These are phyloP conservation scores for Thermoascus crustaceus DNA, from an alignment of 2,329 filamentous ascomycete genomes.

Conservation along the genomic window DNA sequence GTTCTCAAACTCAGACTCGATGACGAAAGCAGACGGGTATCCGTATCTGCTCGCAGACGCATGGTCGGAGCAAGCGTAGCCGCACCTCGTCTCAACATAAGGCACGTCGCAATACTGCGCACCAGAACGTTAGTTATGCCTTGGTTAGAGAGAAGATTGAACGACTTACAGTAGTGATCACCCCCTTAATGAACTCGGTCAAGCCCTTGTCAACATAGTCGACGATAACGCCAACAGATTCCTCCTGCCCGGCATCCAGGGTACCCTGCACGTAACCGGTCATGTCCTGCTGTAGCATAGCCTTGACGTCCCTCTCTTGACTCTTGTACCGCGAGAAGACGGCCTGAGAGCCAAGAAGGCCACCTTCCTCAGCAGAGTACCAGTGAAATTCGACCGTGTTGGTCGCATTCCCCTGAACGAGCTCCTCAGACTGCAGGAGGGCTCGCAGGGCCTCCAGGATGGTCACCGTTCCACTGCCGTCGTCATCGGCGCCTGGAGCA, in stretches of 20 bases:
- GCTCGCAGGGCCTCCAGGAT: conserved; percentile 86
- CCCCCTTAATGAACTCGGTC: conserved; percentile 82
- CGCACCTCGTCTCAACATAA: conserved; percentile 79
- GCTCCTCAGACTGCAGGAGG: conserved; percentile 62
- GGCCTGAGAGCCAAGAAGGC: conserved; percentile 77
- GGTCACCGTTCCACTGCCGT: conserved; percentile 86
- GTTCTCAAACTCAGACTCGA: conserved; percentile 53
- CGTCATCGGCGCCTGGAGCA: conserved; percentile 90
- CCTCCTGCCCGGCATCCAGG: conserved; percentile 68
- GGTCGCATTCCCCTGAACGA: conserved; percentile 60
- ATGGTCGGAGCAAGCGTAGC: conserved; percentile 71
- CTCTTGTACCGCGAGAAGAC: conserved; percentile 78
- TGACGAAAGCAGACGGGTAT: conserved; percentile 58
- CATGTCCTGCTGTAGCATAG: conserved; percentile 99
- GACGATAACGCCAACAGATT: conserved; percentile 85
- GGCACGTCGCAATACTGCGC: conserved; percentile 78
- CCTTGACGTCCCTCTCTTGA: conserved; percentile 67
- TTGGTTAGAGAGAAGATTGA: not conserved
- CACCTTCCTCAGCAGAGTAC: conserved; percentile 87
- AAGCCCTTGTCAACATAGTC: conserved; percentile 79
- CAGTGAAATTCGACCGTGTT: conserved; percentile 97
- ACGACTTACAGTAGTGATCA: conserved; percentile 58
- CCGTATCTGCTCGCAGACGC: conserved; percentile 59
- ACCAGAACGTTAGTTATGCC: conserved; percentile 8
- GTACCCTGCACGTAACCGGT: conserved; percentile 81